Evolutionary conservation across 2,329 filamentous ascomycete species (phyloP), one percentile per base, ranked within the genome.

Genomic region (Lasiodiplodia theobromae): DNA sequence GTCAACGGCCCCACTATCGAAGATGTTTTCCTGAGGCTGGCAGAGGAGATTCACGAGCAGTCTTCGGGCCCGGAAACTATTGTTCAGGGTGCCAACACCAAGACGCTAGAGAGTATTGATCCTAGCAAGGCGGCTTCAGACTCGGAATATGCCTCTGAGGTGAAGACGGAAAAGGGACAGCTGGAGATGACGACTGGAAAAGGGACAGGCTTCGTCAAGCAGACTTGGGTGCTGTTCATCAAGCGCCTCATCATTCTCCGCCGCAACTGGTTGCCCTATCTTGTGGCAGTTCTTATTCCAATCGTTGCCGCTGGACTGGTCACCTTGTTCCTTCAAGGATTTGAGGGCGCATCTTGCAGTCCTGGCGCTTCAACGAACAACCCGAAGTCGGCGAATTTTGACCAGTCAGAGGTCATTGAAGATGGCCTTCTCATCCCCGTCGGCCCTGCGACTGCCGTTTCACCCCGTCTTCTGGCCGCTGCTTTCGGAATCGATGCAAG

Each of bases 1-100:
- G 92, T 97, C 72, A 92, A 91, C 18, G 93, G 93, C 0, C 95
- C 94, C 0, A 96, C 93, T 0, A 94, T 97, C 51, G 95, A 97
- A 77, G 94, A 97, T 72, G 94, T 97, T 0, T 97, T 97, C 78
- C 82, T 97, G 28, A 90, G 92, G 71, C 85, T 97, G 49, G 93
- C 94, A 0, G 92, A 95, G 74, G 94, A 97, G 77, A 86, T 93
- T 69, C 71, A 77, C 14, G 58, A 62, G 11, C 23, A 62, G 18
- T 3, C n/a, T 5, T n/a, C 58, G 4, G 58, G 16, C 0, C 72
- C 77, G 5, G 76, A 75, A 12, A 52, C 70, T 6, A 74, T 77
- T 34, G 68, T 72, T 47, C 67, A 68, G 8, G 65, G 70, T 18
- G 70, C 75, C 67, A 38, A 71, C 7, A 54, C 72, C 7, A 62